These are phyloP conservation scores for Mortierella antarctica DNA, from an alignment of 192 early-diverging fungal species.

Conservation along the genomic window DNA sequence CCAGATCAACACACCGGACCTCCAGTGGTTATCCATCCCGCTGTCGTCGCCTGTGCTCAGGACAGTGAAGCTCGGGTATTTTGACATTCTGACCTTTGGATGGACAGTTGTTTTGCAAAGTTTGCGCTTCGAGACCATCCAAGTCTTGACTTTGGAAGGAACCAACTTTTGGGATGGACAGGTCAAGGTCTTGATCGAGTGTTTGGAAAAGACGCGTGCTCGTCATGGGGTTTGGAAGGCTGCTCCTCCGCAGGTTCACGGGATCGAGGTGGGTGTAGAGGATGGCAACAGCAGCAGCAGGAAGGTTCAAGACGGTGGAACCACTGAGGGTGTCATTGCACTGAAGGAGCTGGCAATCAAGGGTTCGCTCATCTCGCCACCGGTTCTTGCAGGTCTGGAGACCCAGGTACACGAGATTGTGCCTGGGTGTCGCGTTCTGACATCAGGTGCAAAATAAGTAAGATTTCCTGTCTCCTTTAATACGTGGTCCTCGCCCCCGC, in stretches of 20 bases:
- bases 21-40: conserved; percentile 23
- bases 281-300: neutral
- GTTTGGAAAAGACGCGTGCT: neutral
- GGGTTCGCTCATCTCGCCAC: conserved; percentile 8
- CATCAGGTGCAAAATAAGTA: too few species aligned
- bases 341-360: conserved; percentile 10
- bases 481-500: too few species aligned
- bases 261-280: neutral
- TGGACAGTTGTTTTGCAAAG: conserved; percentile 11
- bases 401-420: neutral
- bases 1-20: conserved; percentile 5
- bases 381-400: neutral
- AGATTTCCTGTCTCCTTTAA: too few species aligned
- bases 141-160: conserved; percentile 9
- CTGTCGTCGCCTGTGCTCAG: neutral
- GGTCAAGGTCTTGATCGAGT: conserved; percentile 6
- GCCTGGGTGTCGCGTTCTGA: conserved; percentile 15
- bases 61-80: neutral
- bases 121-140: neutral
- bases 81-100: conserved; percentile 16
- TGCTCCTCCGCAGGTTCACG: too few species aligned
- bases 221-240: too few species aligned
- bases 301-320: neutral
- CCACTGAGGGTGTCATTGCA: neutral
- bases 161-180: conserved; percentile 24